Conservation (phyloP, 768 basidiomycete species). For the Lactarius pseudohatsudake region DNA sequence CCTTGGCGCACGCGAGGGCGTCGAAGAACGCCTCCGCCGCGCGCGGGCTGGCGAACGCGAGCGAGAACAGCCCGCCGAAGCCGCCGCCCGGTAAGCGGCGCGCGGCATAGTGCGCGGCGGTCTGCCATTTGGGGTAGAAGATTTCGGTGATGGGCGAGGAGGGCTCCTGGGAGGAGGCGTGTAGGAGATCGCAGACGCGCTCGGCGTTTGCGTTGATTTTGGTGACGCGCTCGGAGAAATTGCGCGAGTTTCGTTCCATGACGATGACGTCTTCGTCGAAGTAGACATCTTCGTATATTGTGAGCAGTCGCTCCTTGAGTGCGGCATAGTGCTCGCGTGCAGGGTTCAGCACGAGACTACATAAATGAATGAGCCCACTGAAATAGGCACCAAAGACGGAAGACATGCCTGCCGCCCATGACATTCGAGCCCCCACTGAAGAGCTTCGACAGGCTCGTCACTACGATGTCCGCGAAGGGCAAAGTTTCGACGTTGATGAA, state of each 20-base stretch:
- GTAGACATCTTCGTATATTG: conserved; percentile 79
- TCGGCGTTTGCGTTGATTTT: conserved; percentile 82
- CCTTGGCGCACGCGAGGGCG: conserved; percentile 78
- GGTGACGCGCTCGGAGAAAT: conserved; percentile 75
- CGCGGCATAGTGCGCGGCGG: conserved; percentile 65
- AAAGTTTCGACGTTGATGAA: conserved; percentile 91
- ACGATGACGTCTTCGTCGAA: conserved; percentile 91
- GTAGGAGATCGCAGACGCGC: conserved; percentile 76
- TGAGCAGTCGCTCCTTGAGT: conserved; percentile 59
- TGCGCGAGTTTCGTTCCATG: conserved; percentile 97
- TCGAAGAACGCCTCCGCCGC: conserved; percentile 86
- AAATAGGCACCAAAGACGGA: not conserved
- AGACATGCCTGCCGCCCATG: conserved; percentile 91
- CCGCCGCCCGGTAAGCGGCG: conserved; percentile 48
- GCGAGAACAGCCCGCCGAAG: conserved; percentile 84
- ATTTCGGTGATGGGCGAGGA: conserved; percentile 62
- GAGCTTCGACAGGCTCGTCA: conserved; percentile 89
- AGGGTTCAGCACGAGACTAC: conserved; percentile 87
- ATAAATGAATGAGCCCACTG: not conserved
- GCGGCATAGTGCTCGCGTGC: conserved; percentile 61
- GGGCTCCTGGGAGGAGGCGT: conserved; percentile 48
- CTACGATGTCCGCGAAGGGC: conserved; percentile 84
- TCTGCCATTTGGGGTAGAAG: conserved; percentile 85
- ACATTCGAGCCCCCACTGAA: conserved; percentile 95
- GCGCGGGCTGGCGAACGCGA: conserved; percentile 70